Evolutionary conservation across 768 basidiomycete species (phyloP), one percentile per base, ranked within the genome.

Genomic region (Epithele typhae): DNA sequence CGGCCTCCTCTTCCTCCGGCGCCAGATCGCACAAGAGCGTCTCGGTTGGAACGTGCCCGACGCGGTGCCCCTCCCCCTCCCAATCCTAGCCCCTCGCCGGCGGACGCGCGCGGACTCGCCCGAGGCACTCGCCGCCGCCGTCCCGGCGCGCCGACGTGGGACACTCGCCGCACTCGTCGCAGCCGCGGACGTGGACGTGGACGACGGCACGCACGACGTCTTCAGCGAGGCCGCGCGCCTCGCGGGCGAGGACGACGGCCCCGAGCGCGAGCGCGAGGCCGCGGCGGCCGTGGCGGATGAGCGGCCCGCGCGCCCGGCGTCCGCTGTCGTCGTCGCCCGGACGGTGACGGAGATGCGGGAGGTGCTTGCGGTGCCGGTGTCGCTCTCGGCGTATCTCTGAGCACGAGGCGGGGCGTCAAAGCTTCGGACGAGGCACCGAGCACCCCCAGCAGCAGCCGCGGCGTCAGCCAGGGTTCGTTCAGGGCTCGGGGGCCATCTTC

Each of bases 1-100:
- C 7, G 79, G 80, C 8, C 45, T 64, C 11, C 39, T 46, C 24
- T 51, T 60, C 25, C 55, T 63, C 25, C 58, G 54, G 10, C 48
- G 49, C 21, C 64, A 64, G 48, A 49, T 59, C 25, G 56, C 54
- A 18, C 62, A 63, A 40, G 65, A 64, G 54, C 58, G 59, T n/a
- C 45, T 55, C 4, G 59, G 56, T 11, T 57, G 56, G 55, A 49
- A 53, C 49, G 42, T 36, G 15, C 42, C 46, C 11, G 25, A 41
- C 19, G 27, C 25, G 22, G 32, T 43, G 42, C 42, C 42, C 8
- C 6, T 43, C 25, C 42, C 32, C 3, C 21, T 43, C 11, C 42
- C 42, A 34, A 25, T n/a, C 32, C 27, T 32, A 37, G 30, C 4
- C 44, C 24, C 23, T 15, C 27, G 27, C 27, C 8, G 8, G 27